A percentile compares a stretch with the other conserved stretches of the same genome.
Conservation (phyloP, 371 early-diverging fungal species). For the Haplosporangium sp. region DNA sequence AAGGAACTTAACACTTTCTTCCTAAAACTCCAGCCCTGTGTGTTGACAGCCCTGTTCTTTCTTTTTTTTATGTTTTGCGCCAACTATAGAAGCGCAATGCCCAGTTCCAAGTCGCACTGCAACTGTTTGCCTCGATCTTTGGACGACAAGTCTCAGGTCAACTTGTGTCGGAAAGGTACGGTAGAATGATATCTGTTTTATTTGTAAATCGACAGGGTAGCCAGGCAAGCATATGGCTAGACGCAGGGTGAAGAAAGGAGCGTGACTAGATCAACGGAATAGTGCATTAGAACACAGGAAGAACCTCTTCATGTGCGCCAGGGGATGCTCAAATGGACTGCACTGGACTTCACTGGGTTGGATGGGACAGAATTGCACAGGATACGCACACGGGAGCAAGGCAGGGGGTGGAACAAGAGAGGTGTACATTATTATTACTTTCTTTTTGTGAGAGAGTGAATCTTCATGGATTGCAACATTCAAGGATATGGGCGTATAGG, state of each 20-base stretch:
- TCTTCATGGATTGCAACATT: background rate
- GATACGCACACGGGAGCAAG: background rate
- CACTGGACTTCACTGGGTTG: background rate
- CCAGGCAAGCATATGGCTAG: too few relatives aligned
- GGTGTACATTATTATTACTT: background rate
- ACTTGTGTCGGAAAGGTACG: constrained; percentile 44
- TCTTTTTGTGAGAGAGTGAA: background rate
- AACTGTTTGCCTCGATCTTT: constrained; percentile 50
- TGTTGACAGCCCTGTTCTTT: too few relatives aligned
- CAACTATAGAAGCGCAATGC: constrained; percentile 22
- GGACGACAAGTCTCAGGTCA: constrained; percentile 52
- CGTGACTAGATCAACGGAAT: constrained; percentile 17
- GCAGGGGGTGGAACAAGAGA: background rate
- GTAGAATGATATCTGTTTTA: too few relatives aligned
- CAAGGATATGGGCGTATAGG: too few relatives aligned
- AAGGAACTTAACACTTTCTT: too few relatives aligned
- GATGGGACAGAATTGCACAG: background rate
- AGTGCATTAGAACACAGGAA: background rate
- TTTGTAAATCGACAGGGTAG: too few relatives aligned
- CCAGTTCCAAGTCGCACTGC: constrained; percentile 42
- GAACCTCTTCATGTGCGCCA: background rate
- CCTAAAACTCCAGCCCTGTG: too few relatives aligned
- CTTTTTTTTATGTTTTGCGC: too few relatives aligned
- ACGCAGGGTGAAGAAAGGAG: constrained; percentile 11
- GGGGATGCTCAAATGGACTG: background rate